Evolutionary conservation across 2,329 filamentous ascomycete genomes (phyloP).

Genomic region (Penicillium digitatum): DNA sequence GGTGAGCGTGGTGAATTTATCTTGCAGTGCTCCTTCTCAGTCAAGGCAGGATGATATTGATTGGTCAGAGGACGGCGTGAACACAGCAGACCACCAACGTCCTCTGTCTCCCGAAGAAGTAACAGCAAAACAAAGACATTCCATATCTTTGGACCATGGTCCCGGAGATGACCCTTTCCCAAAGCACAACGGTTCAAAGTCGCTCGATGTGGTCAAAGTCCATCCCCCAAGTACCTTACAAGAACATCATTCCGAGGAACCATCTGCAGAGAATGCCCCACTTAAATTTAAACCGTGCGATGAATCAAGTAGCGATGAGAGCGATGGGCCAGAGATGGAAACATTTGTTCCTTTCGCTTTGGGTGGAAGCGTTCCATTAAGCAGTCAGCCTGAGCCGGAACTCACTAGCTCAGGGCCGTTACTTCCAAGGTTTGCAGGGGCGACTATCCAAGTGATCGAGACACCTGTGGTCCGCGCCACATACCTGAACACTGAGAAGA

Average conservation of each 20-base stretch:
- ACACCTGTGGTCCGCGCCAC: slow-evolving; percentile 24
- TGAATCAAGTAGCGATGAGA: slow-evolving; percentile 20
- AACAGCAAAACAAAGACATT: neutral
- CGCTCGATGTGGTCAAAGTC: too few relatives aligned
- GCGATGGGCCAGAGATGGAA: slow-evolving; percentile 37
- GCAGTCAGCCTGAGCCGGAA: slow-evolving; percentile 24
- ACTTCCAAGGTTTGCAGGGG: slow-evolving; percentile 15
- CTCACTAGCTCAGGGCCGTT: slow-evolving; percentile 22
- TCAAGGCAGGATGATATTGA: neutral
- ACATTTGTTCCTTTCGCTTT: slow-evolving; percentile 33
- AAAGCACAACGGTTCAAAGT: neutral
- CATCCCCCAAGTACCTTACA: neutral
- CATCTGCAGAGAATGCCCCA: too few relatives aligned
- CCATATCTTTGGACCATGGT: neutral
- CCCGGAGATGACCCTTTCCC: too few relatives aligned
- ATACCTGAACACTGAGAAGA: slow-evolving; percentile 1
- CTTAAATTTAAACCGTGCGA: neutral
- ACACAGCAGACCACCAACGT: neutral
- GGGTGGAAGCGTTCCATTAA: slow-evolving; percentile 20
- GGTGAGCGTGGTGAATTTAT: neutral
- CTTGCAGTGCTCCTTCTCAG: neutral
- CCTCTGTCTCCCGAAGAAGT: neutral
- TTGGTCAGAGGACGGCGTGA: neutral
- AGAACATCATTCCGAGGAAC: neutral
- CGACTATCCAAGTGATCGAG: slow-evolving; percentile 33